A percentile compares a stretch with the other conserved stretches of the same genome.
Evolutionary conservation across 2,329 filamentous ascomycete species (phyloP).

Genomic region (Curvularia sp.): DNA sequence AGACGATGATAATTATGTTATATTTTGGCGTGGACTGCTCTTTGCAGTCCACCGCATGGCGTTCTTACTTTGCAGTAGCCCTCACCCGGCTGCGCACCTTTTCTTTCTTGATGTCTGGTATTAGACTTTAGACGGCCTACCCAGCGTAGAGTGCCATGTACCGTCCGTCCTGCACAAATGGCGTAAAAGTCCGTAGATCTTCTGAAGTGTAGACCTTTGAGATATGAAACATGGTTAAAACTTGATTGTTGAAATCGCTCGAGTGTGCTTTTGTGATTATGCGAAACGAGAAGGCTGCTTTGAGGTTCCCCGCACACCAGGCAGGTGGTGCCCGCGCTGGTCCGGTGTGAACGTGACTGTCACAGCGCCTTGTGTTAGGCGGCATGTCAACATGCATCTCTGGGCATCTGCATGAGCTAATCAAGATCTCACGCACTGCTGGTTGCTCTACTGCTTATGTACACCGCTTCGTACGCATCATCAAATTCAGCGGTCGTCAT

Average conservation of each 20-base stretch:
- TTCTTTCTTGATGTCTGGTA: constrained; percentile 25
- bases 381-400: background rate
- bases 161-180: constrained; percentile 9
- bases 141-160: constrained; percentile 22
- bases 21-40: constrained; percentile 28
- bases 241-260: background rate
- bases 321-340: constrained; percentile 6
- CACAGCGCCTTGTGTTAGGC: constrained; percentile 2
- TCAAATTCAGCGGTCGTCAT: background rate
- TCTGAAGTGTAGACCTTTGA: constrained; percentile 10
- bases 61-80: constrained; percentile 26
- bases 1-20: constrained; percentile 27
- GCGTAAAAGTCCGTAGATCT: constrained; percentile 23
- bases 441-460: background rate
- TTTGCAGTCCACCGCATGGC: constrained; percentile 23
- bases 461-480: background rate
- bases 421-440: background rate
- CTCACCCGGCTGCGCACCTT: constrained; percentile 13
- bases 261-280: constrained; percentile 7
- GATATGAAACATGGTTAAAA: constrained; percentile 9
- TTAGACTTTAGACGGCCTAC: constrained; percentile 23
- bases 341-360: constrained; percentile 14
- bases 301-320: constrained; percentile 14
- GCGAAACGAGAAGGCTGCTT: background rate
- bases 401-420: background rate